Evolutionary conservation across 306 rosid genomes (phyloP).

Genomic region (Inga oerstediana): DNA sequence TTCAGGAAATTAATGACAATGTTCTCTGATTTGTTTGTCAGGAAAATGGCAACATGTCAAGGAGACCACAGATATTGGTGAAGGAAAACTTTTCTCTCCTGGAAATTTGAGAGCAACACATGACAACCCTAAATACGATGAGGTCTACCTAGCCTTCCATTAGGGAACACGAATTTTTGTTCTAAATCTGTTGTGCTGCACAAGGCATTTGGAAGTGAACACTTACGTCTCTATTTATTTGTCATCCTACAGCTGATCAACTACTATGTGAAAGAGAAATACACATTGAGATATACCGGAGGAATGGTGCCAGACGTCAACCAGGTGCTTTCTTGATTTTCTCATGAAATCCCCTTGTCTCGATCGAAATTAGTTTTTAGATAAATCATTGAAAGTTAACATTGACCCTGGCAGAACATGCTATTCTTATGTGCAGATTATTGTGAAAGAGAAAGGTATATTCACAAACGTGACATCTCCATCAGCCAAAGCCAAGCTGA

Average conservation of each 20-base stretch:
- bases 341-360: not conserved
- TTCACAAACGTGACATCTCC: slow-evolving; percentile 95
- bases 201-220: slow-evolving; percentile 4
- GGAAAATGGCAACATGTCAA: slow-evolving; percentile 99
- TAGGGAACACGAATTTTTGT: slow-evolving; percentile 12
- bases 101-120: slow-evolving; percentile 98
- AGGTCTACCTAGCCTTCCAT: slow-evolving; percentile 50
- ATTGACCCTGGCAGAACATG: not conserved
- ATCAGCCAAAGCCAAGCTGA: slow-evolving; percentile 86
- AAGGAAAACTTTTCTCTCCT: slow-evolving; percentile 97
- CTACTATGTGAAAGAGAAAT: slow-evolving; percentile 80
- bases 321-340: slow-evolving; percentile 63
- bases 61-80: slow-evolving; percentile 90
- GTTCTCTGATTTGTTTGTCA: slow-evolving; percentile 35
- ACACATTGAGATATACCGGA: slow-evolving; percentile 97
- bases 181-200: not conserved
- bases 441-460: slow-evolving; percentile 92
- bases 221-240: slow-evolving; percentile 34
- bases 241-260: slow-evolving; percentile 68
- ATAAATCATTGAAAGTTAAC: slow-evolving; percentile 2
- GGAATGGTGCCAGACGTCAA: slow-evolving; percentile 99
- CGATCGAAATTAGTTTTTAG: not conserved
- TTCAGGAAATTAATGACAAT: slow-evolving; percentile 15
- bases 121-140: slow-evolving; percentile 83
- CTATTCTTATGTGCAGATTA: slow-evolving; percentile 52